Conservation (phyloP, 2,329 filamentous ascomycete species). For the Stachybotrys echinatus region DNA sequence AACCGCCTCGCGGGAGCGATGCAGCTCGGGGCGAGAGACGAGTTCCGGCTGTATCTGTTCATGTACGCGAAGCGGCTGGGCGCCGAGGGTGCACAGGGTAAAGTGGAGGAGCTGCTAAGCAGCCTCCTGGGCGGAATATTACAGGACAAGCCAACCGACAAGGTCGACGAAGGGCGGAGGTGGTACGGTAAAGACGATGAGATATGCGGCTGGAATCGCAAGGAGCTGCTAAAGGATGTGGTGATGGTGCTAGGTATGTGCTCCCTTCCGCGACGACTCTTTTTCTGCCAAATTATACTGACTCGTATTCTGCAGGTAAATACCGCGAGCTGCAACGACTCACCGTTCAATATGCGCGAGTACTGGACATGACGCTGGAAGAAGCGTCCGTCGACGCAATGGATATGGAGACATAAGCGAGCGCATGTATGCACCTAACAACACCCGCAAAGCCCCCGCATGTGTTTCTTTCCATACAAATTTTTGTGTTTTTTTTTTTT, state of each 20-base stretch:
- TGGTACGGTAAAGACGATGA: constrained; percentile 65
- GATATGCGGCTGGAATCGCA: constrained; percentile 86
- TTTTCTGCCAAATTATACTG: background rate
- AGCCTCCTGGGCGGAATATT: constrained; percentile 70
- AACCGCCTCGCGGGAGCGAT: constrained; percentile 88
- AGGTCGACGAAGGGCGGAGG: constrained; percentile 41
- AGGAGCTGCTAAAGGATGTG: constrained; percentile 82
- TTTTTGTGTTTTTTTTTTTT: no score
- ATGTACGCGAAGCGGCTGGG: constrained; percentile 98
- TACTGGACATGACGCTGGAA: constrained; percentile 59
- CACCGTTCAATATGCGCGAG: constrained; percentile 87
- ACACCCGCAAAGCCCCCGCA: no score
- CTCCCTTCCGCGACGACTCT: background rate
- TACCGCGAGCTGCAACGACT: constrained; percentile 89
- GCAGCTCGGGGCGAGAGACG: constrained; percentile 78
- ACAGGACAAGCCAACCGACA: constrained; percentile 47
- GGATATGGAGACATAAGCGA: constrained; percentile 31
- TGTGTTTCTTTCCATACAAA: no score
- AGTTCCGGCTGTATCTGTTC: constrained; percentile 90
- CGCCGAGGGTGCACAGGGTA: constrained; percentile 77
- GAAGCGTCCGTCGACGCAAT: constrained; percentile 38
- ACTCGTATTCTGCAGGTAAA: constrained; percentile 60
- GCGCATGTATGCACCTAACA: no score
- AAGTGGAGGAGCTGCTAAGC: constrained; percentile 88
- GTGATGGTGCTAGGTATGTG: constrained; percentile 84